Conservation (phyloP, 176 grass and related monocot genomes). For the Hyparrhenia diplandra region DNA sequence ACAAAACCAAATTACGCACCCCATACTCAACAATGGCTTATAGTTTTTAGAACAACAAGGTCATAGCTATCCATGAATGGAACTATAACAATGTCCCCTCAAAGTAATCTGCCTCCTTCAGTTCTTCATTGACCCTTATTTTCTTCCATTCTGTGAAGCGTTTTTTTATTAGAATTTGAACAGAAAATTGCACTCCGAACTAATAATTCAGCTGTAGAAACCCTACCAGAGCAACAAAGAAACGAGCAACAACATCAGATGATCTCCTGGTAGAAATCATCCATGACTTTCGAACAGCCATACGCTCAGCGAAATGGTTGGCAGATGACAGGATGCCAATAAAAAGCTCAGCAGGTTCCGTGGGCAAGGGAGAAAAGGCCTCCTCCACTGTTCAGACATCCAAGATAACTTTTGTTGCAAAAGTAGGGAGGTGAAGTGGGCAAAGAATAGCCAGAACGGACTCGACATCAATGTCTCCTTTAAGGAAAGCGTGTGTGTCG, state of each 20-base stretch:
- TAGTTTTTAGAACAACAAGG: too few species aligned
- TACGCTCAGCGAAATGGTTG: constrained; percentile 52
- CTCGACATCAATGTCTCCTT: constrained; percentile 38
- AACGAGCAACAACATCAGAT: constrained; percentile 38
- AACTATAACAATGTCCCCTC: too few species aligned
- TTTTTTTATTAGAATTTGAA: constrained; percentile 1
- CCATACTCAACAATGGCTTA: too few species aligned
- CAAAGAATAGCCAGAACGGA: constrained; percentile 31
- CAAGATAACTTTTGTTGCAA: constrained; percentile 23
- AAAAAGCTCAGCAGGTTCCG: constrained; percentile 35
- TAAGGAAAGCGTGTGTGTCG: constrained; percentile 31
- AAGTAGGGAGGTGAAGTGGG: constrained; percentile 41
- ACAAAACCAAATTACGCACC: too few species aligned
- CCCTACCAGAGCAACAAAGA: constrained; percentile 53
- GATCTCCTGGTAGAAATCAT: constrained; percentile 41
- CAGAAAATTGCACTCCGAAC: not conserved
- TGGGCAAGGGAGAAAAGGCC: constrained; percentile 29
- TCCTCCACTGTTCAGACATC: constrained; percentile 38
- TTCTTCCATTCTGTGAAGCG: constrained; percentile 16
- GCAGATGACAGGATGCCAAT: constrained; percentile 44
- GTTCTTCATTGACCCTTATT: constrained; percentile 33
- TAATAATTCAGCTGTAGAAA: not conserved
- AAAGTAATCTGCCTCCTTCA: constrained; percentile 47
- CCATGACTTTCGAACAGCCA: constrained; percentile 53
- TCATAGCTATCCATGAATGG: too few species aligned